Evolutionary conservation across 1,284 basidiomycete species (phyloP).

Genomic region (Rhodotorula sp.): DNA sequence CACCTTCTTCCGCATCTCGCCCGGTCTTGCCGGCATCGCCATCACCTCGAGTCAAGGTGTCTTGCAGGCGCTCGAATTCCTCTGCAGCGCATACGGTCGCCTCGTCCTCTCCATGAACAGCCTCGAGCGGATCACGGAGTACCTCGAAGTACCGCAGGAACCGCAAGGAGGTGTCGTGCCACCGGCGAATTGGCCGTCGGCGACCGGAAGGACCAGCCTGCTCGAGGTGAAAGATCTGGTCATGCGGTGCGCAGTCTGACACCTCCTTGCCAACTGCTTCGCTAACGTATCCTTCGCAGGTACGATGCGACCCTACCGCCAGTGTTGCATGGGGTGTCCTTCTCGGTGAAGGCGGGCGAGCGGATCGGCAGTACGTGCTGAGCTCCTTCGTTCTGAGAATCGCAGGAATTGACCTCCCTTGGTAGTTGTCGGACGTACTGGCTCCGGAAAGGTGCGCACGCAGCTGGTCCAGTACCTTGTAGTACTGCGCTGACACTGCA

Average conservation of each 20-base stretch:
- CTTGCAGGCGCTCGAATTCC: constrained; percentile 39
- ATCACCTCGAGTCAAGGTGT: constrained; percentile 61
- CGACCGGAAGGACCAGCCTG: constrained; percentile 63
- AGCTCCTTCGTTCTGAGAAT: no score
- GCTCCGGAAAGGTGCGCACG: constrained; percentile 46
- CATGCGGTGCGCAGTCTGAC: constrained; percentile 58
- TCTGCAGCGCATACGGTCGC: constrained; percentile 35
- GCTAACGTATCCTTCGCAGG: neutral
- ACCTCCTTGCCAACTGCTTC: neutral
- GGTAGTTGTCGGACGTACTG: constrained; percentile 52
- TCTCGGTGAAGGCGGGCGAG: constrained; percentile 68
- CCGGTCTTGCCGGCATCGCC: constrained; percentile 78
- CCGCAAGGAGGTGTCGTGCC: constrained; percentile 45
- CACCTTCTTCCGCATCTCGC: constrained; percentile 63
- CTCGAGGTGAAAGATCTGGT: constrained; percentile 65
- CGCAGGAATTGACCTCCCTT: neutral
- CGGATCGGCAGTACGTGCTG: constrained; percentile 57
- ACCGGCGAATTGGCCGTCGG: constrained; percentile 54
- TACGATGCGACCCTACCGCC: constrained; percentile 76
- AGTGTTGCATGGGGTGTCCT: constrained; percentile 74
- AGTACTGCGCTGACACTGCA: constrained; percentile 47
- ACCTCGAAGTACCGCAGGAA: constrained; percentile 83
- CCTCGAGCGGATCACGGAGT: constrained; percentile 84
- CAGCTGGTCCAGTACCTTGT: no score
- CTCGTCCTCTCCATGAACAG: constrained; percentile 57